phyloP scores from a whole-genome alignment of 768 basidiomycete species.

The Collybia sp. region DNA sequence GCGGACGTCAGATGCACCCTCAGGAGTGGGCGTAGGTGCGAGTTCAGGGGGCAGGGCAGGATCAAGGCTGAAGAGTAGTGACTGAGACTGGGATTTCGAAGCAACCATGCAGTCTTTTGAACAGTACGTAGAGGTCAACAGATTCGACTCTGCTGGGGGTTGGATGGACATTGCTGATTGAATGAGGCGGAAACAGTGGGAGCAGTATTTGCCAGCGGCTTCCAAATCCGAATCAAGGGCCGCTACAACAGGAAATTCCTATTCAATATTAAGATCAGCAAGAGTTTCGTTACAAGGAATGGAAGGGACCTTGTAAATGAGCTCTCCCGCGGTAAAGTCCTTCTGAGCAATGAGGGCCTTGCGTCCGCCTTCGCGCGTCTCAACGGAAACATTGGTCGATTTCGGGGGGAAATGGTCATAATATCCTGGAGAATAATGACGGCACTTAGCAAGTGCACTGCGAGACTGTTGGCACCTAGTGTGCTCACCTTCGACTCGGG shows the following conservation, averaged over 20 bases:
- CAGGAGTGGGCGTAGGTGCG: slow-evolving; percentile 16
- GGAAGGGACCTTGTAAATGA: slow-evolving; percentile 64
- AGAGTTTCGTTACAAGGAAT: slow-evolving; percentile 1
- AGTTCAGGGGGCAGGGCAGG: slow-evolving; percentile 51
- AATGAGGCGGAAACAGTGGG: slow-evolving; percentile 65
- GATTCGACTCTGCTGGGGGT: slow-evolving; percentile 39
- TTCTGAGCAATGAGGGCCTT: slow-evolving; percentile 60
- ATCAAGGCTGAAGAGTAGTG: slow-evolving; percentile 68
- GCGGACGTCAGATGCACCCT: slow-evolving; percentile 37
- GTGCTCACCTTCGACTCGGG: slow-evolving; percentile 72
- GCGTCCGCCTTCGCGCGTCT: slow-evolving; percentile 35
- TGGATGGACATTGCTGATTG: slow-evolving; percentile 38
- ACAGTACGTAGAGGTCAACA: slow-evolving; percentile 63
- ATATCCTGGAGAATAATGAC: slow-evolving; percentile 48
- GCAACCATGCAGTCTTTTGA: slow-evolving; percentile 60
- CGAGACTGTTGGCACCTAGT: slow-evolving; percentile 4
- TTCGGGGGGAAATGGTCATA: slow-evolving; percentile 75
- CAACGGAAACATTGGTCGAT: slow-evolving; percentile 62
- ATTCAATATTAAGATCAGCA: slow-evolving; percentile 7
- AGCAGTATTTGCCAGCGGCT: slow-evolving; percentile 62
- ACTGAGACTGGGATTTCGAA: slow-evolving; percentile 56
- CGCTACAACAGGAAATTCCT: slow-evolving; percentile 75
- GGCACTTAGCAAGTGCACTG: slow-evolving; percentile 4
- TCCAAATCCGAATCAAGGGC: slow-evolving; percentile 71
- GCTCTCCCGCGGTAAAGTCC: slow-evolving; percentile 66